Evolutionary conservation across 2,329 filamentous ascomycete species (phyloP).

Genomic region (Scorias spongiosa): DNA sequence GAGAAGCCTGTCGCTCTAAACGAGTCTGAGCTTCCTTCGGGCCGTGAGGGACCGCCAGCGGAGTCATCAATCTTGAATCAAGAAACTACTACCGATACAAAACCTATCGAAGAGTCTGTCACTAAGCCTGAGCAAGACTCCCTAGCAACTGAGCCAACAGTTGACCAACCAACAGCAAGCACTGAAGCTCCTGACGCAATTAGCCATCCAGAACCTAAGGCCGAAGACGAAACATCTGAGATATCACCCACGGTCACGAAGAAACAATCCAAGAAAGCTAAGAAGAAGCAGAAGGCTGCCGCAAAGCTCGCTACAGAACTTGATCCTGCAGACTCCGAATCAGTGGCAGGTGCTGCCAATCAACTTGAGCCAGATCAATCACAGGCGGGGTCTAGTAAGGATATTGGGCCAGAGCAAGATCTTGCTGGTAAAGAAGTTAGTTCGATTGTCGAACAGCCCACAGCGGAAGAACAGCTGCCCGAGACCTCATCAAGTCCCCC

Average conservation of each 20-base stretch:
- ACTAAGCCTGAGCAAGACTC: not conserved
- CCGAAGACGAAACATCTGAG: too few relatives aligned
- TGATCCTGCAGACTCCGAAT: not conserved
- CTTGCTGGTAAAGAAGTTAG: conserved; percentile 4
- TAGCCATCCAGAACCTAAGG: too few relatives aligned
- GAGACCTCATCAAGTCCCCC: too few relatives aligned
- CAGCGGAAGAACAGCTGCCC: too few relatives aligned
- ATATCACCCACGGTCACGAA: too few relatives aligned
- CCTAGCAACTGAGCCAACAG: not conserved
- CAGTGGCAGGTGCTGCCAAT: not conserved
- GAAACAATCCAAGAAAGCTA: not conserved
- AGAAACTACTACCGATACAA: not conserved
- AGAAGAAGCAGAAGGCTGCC: not conserved
- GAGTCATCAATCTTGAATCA: too few relatives aligned
- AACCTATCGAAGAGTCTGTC: not conserved
- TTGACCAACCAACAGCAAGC: too few relatives aligned
- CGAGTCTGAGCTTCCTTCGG: too few relatives aligned
- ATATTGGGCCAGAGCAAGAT: not conserved
- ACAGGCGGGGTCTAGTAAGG: conserved; percentile 7
- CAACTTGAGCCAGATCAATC: not conserved
- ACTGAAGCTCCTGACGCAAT: too few relatives aligned
- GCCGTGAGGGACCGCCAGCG: too few relatives aligned
- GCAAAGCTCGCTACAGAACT: not conserved
- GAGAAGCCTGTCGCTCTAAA: too few relatives aligned
- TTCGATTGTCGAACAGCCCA: too few relatives aligned